Evolutionary conservation across 306 rosid genomes (phyloP).

Genomic region (Sphenostylis stenocarpa): DNA sequence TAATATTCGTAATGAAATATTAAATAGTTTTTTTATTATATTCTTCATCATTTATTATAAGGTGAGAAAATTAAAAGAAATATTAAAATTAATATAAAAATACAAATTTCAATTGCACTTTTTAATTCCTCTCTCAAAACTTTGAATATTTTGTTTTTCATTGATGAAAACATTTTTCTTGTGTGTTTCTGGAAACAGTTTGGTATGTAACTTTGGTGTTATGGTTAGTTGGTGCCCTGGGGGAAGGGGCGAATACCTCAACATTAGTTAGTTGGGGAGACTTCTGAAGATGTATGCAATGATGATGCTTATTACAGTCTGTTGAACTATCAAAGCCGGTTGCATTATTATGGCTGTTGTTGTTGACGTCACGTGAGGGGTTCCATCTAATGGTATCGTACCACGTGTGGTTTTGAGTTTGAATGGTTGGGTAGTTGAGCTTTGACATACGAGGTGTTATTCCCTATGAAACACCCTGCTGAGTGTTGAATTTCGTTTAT

Average conservation of each 20-base stretch:
- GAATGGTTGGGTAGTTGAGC: slow-evolving; percentile 25
- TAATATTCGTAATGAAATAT: too few relatives aligned
- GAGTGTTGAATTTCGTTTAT: not conserved
- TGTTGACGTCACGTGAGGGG: slow-evolving; percentile 34
- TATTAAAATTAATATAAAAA: too few relatives aligned
- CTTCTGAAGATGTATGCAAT: slow-evolving; percentile 38
- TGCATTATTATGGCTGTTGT: not conserved
- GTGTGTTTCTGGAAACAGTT: not conserved
- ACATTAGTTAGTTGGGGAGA: slow-evolving; percentile 22
- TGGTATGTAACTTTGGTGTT: slow-evolving; percentile 25
- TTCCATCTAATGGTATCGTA: slow-evolving; percentile 1
- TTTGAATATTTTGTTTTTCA: not conserved
- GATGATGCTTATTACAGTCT: slow-evolving; percentile 35
- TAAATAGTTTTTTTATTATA: too few relatives aligned
- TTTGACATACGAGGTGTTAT: slow-evolving; percentile 31
- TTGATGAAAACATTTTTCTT: not conserved
- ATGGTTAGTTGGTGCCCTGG: not conserved
- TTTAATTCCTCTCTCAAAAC: not conserved
- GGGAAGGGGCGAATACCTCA: slow-evolving; percentile 26
- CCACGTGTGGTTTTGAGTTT: slow-evolving; percentile 28
- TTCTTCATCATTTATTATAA: too few relatives aligned
- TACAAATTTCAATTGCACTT: too few relatives aligned
- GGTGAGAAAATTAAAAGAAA: too few relatives aligned
- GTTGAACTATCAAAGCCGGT: slow-evolving; percentile 40
- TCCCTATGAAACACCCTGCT: slow-evolving; percentile 24